A percentile compares a stretch with the other conserved stretches of the same genome.
Conservation (phyloP, 1,284 basidiomycete species). For the Xerocomus cyaneibrunnescens region DNA sequence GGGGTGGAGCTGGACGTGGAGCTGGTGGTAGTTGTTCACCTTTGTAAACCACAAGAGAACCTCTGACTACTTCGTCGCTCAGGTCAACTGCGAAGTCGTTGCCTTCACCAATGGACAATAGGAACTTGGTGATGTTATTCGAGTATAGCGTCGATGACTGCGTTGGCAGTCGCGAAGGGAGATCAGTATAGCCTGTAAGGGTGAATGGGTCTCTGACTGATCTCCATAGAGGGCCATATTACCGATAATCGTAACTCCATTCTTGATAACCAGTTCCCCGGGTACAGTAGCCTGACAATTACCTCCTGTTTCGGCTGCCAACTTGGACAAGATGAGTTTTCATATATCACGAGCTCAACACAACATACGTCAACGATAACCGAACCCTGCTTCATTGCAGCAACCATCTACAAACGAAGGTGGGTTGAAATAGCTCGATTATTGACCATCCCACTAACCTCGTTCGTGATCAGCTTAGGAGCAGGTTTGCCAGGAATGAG, state of each 20-base stretch:
- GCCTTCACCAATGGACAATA: constrained; percentile 72
- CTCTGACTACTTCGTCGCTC: constrained; percentile 80
- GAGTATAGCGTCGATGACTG: constrained; percentile 87
- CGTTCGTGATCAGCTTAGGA: constrained; percentile 76
- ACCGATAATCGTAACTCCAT: constrained; percentile 81
- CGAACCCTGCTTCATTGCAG: constrained; percentile 85
- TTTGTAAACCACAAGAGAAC: constrained; percentile 72
- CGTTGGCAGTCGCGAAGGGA: constrained; percentile 80
- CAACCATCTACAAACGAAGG: constrained; percentile 56
- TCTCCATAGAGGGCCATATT: constrained; percentile 9
- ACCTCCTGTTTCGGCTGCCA: constrained; percentile 82
- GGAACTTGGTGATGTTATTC: constrained; percentile 87
- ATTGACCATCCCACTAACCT: constrained; percentile 36
- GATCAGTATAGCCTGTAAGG: constrained; percentile 68
- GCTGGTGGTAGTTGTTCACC: constrained; percentile 65
- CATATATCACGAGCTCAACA: not conserved
- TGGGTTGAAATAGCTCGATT: constrained; percentile 9
- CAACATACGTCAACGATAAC: constrained; percentile 68
- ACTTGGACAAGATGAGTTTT: constrained; percentile 24
- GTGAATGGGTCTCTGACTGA: constrained; percentile 7
- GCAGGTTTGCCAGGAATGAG: constrained; percentile 82
- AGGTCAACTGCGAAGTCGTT: constrained; percentile 66
- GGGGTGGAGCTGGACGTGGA: constrained; percentile 62
- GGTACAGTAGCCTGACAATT: constrained; percentile 81
- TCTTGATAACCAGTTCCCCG: constrained; percentile 63